Conservation (phyloP, 805 yeast species). For the Myxozyma geophila region DNA sequence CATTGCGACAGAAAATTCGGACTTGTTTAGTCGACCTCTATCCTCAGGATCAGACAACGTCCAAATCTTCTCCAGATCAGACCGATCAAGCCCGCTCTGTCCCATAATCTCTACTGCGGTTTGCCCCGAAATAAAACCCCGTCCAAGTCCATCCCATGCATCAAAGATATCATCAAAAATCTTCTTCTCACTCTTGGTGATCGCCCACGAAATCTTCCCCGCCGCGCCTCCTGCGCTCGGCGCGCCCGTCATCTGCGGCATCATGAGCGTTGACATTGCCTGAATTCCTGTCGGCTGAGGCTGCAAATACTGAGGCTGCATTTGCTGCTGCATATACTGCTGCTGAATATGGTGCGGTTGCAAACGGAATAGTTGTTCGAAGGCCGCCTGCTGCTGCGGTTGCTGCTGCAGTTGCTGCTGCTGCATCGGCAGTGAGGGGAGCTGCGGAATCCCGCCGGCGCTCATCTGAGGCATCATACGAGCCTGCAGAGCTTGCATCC, state of each 20-base stretch:
- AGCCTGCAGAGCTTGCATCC: constrained; percentile 41
- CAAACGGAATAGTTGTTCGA: constrained; percentile 15
- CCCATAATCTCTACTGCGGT: constrained; percentile 85
- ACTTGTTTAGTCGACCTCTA: constrained; percentile 80
- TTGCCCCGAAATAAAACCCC: constrained; percentile 76
- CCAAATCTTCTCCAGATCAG: constrained; percentile 91
- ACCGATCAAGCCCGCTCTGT: constrained; percentile 84
- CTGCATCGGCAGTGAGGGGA: constrained; percentile 16
- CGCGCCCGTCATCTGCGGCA: constrained; percentile 33
- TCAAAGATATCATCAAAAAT: constrained; percentile 85
- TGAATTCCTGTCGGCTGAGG: constrained; percentile 55
- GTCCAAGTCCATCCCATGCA: constrained; percentile 75
- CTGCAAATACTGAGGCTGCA: constrained; percentile 18
- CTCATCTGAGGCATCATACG: constrained; percentile 66
- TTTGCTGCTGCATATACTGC: constrained; percentile 11
- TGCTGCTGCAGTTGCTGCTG: constrained; percentile 19
- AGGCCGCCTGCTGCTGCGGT: constrained; percentile 11
- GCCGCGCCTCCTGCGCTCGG: constrained; percentile 56
- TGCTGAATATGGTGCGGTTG: constrained; percentile 22
- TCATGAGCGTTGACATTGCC: constrained; percentile 30
- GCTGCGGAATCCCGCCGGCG: constrained; percentile 16
- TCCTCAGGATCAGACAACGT: constrained; percentile 80
- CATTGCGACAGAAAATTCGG: constrained; percentile 96
- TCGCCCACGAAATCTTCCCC: constrained; percentile 72
- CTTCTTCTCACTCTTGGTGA: constrained; percentile 83